These are phyloP conservation scores for Phytophthora macrochlamydospora DNA, from an alignment of 352 stramenopile species.

Conservation along the genomic window DNA sequence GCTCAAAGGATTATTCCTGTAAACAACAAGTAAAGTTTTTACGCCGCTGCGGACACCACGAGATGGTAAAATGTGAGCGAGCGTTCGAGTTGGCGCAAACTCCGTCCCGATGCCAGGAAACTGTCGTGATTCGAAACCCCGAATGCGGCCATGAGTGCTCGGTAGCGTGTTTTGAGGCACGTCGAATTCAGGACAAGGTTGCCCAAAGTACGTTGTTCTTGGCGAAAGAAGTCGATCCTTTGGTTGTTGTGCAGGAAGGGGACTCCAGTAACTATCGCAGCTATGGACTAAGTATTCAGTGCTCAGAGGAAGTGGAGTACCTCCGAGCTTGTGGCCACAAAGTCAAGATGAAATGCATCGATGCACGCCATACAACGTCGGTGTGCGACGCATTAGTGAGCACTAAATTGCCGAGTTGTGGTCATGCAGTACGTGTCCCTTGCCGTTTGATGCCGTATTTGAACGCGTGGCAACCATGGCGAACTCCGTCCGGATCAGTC, in stretches of 20 bases:
- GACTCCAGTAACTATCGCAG: constrained; percentile 39
- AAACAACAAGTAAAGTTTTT: constrained; percentile 61
- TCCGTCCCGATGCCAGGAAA: constrained; percentile 50
- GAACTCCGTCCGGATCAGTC: constrained; percentile 13
- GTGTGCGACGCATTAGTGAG: constrained; percentile 41
- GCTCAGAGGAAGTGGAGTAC: constrained; percentile 38
- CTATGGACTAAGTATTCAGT: constrained; percentile 54
- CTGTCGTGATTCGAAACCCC: constrained; percentile 55
- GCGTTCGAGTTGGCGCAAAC: constrained; percentile 70
- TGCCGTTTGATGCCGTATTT: constrained; percentile 41
- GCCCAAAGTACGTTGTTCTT: not conserved
- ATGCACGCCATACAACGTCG: constrained; percentile 36
- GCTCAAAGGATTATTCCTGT: constrained; percentile 74
- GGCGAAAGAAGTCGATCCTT: constrained; percentile 25
- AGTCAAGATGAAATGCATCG: constrained; percentile 52
- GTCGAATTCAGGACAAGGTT: constrained; percentile 19
- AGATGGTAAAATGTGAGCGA: constrained; percentile 57
- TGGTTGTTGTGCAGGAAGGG: constrained; percentile 39
- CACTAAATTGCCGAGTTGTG: constrained; percentile 43
- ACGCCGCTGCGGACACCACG: constrained; percentile 64
- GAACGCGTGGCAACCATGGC: constrained; percentile 59
- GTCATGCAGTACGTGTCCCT: constrained; percentile 45
- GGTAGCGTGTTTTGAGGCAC: constrained; percentile 56
- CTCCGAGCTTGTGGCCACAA: constrained; percentile 50
- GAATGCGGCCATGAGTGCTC: constrained; percentile 71